Base-by-base conservation (phyloP, 192 early-diverging fungal species). In the Coemansia sp. region DNA sequence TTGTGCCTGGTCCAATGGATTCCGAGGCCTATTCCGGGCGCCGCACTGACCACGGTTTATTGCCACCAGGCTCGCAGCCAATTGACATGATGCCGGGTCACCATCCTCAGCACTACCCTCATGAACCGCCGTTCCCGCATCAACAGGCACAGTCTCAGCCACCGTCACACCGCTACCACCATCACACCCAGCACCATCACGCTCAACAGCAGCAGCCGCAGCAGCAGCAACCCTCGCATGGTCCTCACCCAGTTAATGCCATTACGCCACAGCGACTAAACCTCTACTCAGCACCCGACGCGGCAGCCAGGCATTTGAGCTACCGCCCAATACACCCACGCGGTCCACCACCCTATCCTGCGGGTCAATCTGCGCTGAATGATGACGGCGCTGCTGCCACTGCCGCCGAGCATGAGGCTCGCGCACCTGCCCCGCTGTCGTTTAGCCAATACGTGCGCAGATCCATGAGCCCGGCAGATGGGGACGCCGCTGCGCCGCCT, bases 201-300 rank as follows among this genome's bases (percentile, higher is more conserved):
- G n/a, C n/a, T n/a, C n/a, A n/a, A n/a, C n/a, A n/a, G n/a, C n/a
- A n/a, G n/a, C n/a, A n/a, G 29, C 52, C 21, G 22, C 54, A 46
- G 1, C 45, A 26, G 45, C 55, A 32, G 35, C 53, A 19, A 4
- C 45, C 56, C n/a, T 31, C 51, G 18, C 50, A 30, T 17, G 50
- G 57, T 0, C 58, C 30, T 6, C 69, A 69, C 51, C 65, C 72
- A 0, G 66, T 76, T 23, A 76, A 57, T 33, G 66, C 72, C 13
- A 76, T 76, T 22, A 76, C 72, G 18, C 72, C 72, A 13, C 72
- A 77, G 59, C 66, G 68, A 13, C 68, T 78, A 33, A 78, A 67
- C 45, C 64, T 70, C 9, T 68, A 78, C 45, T 48, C 55, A 17
- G 46, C 51, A 27, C 61, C 56, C 10, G 57, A 60, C 13, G 47